A percentile compares a stretch with the other conserved stretches of the same genome.
phyloP scores from a whole-genome alignment of 2,329 filamentous ascomycete genomes.

The Claviceps digitariae region DNA sequence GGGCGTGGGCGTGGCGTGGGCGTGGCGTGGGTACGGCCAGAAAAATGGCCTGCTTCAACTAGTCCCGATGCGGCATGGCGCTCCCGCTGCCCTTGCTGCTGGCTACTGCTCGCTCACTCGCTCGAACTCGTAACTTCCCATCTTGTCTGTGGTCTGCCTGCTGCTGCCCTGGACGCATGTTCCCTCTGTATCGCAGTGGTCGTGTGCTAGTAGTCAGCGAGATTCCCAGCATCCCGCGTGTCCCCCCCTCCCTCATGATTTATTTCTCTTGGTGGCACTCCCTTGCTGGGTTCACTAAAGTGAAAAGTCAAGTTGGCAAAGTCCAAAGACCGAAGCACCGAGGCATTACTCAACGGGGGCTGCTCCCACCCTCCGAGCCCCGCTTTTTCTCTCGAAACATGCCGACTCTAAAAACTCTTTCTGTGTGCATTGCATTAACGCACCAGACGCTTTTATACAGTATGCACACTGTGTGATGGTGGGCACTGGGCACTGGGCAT shows the following conservation, averaged over 20 bases:
- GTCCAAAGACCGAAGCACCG: neutral
- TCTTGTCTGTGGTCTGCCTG: too few relatives aligned
- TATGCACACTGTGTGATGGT: too few relatives aligned
- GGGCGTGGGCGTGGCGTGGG: too few relatives aligned
- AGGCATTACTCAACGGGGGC: neutral
- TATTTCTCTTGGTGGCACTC: neutral
- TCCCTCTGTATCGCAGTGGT: neutral
- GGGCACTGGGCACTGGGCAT: too few relatives aligned
- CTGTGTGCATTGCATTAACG: neutral
- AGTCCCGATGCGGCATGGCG: neutral
- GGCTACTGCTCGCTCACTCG: too few relatives aligned
- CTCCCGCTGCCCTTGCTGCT: neutral
- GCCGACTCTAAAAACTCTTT: neutral
- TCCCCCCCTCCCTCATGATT: neutral
- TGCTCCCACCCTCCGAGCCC: neutral
- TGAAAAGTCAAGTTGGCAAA: neutral
- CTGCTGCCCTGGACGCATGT: too few relatives aligned
- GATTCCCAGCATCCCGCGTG: neutral
- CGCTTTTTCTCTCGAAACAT: neutral
- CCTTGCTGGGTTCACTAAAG: neutral
- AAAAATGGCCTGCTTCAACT: neutral
- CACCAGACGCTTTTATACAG: too few relatives aligned
- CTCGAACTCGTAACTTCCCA: neutral
- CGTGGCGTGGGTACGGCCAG: too few relatives aligned
- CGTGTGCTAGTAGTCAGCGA: too few relatives aligned